phyloP scores from a whole-genome alignment of 225 moss, liverwort and hornwort genomes.

The Bryoerythrophyllum caledonicum region DNA sequence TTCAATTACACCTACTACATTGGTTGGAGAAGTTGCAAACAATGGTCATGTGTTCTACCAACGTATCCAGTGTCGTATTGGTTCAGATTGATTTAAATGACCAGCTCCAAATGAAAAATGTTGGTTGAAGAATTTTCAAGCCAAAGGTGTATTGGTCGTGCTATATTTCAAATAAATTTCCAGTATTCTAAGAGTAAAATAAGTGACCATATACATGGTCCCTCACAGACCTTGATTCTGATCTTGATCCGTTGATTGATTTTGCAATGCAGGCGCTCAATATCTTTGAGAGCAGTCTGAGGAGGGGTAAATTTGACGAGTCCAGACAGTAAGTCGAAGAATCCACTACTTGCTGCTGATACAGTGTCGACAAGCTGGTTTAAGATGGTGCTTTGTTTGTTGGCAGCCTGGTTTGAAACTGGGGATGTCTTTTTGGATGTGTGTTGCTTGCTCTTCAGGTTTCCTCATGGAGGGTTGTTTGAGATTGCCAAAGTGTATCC shows the following conservation, averaged over 20 bases:
- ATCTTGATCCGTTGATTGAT: neutral
- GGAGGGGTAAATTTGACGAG: constrained; percentile 90
- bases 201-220: no score
- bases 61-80: no score
- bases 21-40: no score
- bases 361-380: neutral
- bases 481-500: constrained; percentile 88
- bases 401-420: neutral
- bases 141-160: no score
- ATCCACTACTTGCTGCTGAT: neutral
- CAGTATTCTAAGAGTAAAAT: no score
- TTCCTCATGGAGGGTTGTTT: constrained; percentile 63
- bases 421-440: neutral
- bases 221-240: neutral
- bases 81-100: no score
- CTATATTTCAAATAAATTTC: no score
- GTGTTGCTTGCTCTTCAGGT: constrained; percentile 48
- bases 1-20: no score
- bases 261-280: constrained; percentile 66
- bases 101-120: no score
- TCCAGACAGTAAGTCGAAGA: constrained; percentile 62
- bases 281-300: constrained; percentile 92
- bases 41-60: no score
- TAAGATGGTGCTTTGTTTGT: neutral
- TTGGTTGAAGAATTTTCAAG: no score